A percentile compares a stretch with the other conserved stretches of the same genome.
Evolutionary conservation across 2,329 filamentous ascomycete genomes (phyloP).

Genomic region (Pseudohalonectria lignicola): DNA sequence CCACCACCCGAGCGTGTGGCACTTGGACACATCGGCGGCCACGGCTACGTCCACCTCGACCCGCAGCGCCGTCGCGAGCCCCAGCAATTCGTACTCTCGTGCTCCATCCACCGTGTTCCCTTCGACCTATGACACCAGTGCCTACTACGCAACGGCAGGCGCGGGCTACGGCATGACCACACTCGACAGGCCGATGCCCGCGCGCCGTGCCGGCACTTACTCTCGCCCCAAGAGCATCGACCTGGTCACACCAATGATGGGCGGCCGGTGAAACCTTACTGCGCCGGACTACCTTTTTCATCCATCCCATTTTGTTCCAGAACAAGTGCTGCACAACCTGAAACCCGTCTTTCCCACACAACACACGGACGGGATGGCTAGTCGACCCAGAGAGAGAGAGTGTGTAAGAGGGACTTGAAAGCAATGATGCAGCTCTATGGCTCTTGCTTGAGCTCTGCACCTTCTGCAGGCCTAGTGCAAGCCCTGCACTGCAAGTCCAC

Average conservation of each 20-base stretch:
- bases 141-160: constrained; percentile 23
- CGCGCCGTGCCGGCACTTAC: constrained; percentile 40
- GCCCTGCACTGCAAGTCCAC: too few relatives aligned
- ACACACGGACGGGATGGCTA: background rate
- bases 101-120: constrained; percentile 31
- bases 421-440: too few relatives aligned
- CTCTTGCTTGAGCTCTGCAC: too few relatives aligned
- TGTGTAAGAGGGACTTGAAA: too few relatives aligned
- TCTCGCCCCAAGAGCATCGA: constrained; percentile 52
- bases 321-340: background rate
- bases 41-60: constrained; percentile 4
- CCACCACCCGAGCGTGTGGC: constrained; percentile 35
- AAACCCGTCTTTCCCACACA: background rate
- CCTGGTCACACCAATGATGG: constrained; percentile 48
- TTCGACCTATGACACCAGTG: constrained; percentile 38
- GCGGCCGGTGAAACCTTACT: constrained; percentile 23
- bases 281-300: too few relatives aligned
- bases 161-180: constrained; percentile 18
- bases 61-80: constrained; percentile 37
- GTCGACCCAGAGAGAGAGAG: background rate
- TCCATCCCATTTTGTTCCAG: background rate
- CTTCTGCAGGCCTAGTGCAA: too few relatives aligned
- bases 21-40: constrained; percentile 25
- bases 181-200: constrained; percentile 45
- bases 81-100: constrained; percentile 39